Base-by-base conservation (phyloP, 768 basidiomycete genomes). In the Coprinopsis cinerea region DNA sequence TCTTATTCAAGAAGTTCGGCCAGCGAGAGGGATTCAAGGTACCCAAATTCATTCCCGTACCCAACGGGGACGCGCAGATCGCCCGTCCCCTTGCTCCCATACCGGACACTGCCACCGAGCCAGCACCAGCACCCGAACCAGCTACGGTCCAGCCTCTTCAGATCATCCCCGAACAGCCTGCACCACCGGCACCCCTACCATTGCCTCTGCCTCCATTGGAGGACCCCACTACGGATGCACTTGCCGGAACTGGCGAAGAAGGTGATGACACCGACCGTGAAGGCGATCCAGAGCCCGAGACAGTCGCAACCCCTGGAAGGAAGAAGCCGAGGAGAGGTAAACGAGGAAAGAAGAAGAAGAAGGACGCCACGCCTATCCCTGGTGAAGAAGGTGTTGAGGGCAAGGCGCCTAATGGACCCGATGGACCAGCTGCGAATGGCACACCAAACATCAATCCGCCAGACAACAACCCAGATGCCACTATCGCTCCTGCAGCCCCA, bases 241-340 rank as follows among this genome's bases (percentile, higher is more conserved):
- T 55, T 41, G 49, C 53, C 1, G 61, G 53, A 36, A 69, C 59
- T 24, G 69, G 59, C 15, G 73, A 53, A 34, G 81, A 74, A 44
- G 72, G 64, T 1, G 83, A 81, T n/a, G 83, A 80, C 10, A 78
- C 79, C 30, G 81, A 81, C 49, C 81, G 76, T 56, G 81, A 79
- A 40, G 62, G 56, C 1, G 64, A 59, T 9, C 54, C 61, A 3
- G 59, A 49, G 5, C 65, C 64, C 20, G 57, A 54, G 2, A 61
- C 61, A 0, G 68, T 68, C 1, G 68, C 72, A 3, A 68, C 72
- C 0, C 74, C 76, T 0, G 75, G 69, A 52, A 72, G 73, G 66
- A 70, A 70, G 59, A 75, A 69, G 56, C 64, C 58, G 0, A 63
- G 74, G 34, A 68, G 81, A 48, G 78, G 80, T 26, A 75, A 74